Evolutionary conservation across 2,329 filamentous ascomycete genomes (phyloP), one percentile per base, ranked within the genome.

Genomic region (Lasiodiplodia theobromae): DNA sequence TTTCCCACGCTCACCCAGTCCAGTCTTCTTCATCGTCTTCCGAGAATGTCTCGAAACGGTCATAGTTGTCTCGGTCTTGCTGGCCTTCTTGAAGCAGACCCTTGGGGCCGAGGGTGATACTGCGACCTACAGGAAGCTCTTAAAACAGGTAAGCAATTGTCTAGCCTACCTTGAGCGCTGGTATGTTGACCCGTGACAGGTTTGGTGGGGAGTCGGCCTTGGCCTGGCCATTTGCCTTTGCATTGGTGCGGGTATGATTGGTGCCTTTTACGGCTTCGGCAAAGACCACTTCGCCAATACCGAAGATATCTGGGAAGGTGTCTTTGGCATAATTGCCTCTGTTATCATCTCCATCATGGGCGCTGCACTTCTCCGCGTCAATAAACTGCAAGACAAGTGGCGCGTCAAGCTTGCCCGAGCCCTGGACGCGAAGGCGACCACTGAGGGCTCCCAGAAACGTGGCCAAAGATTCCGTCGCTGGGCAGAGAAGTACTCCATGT

Each of bases 1-100:
- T 34, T 21, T 40, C 11, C 7, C 2, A 14, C 7, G 12, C 57
- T 62, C 12, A 62, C 57, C 3, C 10, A 11, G 2, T 18, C 6
- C 62, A 85, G 88, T 97, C 68, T 97, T 97, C 83, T 94, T 97
- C 82, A 92, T 97, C 78, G 89, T 92, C 81, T 96, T 97, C 78
- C 89, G 94, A 76, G 94, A 97, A 82, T 89, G 89, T 52, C 83
- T 97, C 58, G 93, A 97, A 83, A 92, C 91, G 0, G 90, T 87
- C 75, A 93, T 97, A 76, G 92, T 97, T 73, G 89, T 96, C 70
- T 95, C 93, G 0, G 91, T 96, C n/a, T 84, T 97, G 40, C 86
- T 97, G 51, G 89, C 93, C 25, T 96, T 95, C 77, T 82, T 96
- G 69, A 96, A 95, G 79, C 91, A 96, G 78, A 92, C 91, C 3